Conservation (phyloP, 768 basidiomycete species). For the Cystobasidium ongulense region DNA sequence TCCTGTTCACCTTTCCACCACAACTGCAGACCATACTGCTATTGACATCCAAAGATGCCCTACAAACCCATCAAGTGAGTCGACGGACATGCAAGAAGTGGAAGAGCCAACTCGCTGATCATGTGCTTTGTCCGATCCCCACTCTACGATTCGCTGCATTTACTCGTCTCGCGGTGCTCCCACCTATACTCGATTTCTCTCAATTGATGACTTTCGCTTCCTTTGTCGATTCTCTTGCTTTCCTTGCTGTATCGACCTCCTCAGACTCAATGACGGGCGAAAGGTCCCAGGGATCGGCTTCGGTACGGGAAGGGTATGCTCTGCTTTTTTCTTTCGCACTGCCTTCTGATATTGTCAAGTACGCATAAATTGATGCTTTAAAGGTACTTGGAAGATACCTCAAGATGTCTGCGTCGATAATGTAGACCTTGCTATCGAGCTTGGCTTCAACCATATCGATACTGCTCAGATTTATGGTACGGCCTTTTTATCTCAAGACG, state of each 20-base stretch:
- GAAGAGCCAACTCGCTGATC: neutral
- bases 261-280: conserved; percentile 44
- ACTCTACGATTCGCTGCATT: neutral
- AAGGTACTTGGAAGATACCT: conserved; percentile 44
- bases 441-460: conserved; percentile 44
- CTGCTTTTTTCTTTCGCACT: neutral
- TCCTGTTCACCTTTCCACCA: neutral
- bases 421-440: conserved; percentile 42
- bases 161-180: no score
- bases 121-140: neutral
- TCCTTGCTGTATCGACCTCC: neutral
- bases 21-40: neutral
- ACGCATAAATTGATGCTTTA: neutral
- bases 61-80: conserved; percentile 1
- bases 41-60: neutral
- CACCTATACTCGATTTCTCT: no score
- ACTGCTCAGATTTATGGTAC: conserved; percentile 41
- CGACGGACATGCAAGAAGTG: neutral
- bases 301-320: conserved; percentile 29
- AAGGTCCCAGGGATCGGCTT: conserved; percentile 44
- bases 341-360: neutral
- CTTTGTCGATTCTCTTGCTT: neutral
- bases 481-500: neutral
- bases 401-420: conserved; percentile 37
- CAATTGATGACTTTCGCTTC: neutral